Percentiles rank a stretch among this genome's conserved stretches.
Conservation (phyloP, 306 rosid species). For the Quercus suber region DNA sequence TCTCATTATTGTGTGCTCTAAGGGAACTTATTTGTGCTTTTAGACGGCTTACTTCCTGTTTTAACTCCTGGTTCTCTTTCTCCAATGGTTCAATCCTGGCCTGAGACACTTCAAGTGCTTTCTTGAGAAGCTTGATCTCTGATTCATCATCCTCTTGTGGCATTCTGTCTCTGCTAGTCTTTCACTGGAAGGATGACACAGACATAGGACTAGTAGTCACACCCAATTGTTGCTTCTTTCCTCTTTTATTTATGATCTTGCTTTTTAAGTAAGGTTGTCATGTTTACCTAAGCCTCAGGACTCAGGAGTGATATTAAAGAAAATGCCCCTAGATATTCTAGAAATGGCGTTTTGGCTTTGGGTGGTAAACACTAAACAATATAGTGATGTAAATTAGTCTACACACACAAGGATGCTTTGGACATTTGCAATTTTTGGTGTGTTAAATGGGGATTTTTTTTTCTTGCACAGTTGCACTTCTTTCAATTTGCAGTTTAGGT, state of each 20-base stretch:
- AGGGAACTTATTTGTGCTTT: slow-evolving; percentile 61
- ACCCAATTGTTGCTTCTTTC: slow-evolving; percentile 23
- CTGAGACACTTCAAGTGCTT: slow-evolving; percentile 52
- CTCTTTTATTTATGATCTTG: slow-evolving; percentile 37
- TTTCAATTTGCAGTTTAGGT: slow-evolving; percentile 28
- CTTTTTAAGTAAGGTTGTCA: slow-evolving; percentile 55
- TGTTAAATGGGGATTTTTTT: neutral
- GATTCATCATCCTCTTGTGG: slow-evolving; percentile 40
- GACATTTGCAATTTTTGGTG: slow-evolving; percentile 20
- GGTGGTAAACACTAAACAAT: neutral
- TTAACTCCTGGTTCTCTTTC: slow-evolving; percentile 73
- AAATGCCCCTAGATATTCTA: slow-evolving; percentile 27
- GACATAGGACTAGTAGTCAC: slow-evolving; percentile 5
- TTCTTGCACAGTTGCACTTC: neutral
- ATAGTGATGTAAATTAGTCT: neutral
- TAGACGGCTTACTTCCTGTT: slow-evolving; percentile 59
- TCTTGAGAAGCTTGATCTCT: slow-evolving; percentile 46
- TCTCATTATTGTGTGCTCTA: slow-evolving; percentile 67
- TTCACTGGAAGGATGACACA: slow-evolving; percentile 22
- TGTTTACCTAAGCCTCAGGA: slow-evolving; percentile 18
- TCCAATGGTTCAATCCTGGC: slow-evolving; percentile 50
- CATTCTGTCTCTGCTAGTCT: slow-evolving; percentile 35
- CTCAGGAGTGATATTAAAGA: slow-evolving; percentile 15
- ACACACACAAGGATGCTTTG: slow-evolving; percentile 28
- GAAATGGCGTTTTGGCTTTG: slow-evolving; percentile 22